A percentile compares a stretch with the other conserved stretches of the same genome.
These are phyloP conservation scores for Penicillium sp. DNA, from an alignment of 2,329 filamentous ascomycete genomes.

Conservation along the genomic window DNA sequence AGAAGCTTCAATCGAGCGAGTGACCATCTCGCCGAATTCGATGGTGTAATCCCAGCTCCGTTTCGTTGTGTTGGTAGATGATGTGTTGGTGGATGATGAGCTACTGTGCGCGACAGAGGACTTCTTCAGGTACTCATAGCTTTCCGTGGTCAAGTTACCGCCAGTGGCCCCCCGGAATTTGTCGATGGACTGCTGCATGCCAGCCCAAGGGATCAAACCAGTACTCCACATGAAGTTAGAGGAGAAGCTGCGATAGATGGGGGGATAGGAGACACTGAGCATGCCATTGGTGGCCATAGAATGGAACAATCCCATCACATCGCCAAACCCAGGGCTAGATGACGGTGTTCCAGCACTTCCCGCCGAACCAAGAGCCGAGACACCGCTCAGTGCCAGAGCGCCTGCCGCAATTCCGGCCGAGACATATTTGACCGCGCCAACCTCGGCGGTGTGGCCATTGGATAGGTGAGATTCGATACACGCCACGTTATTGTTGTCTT, in stretches of 20 bases:
- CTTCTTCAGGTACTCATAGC: conserved; percentile 70
- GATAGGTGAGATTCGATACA: conserved; percentile 78
- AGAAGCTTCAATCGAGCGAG: conserved; percentile 49
- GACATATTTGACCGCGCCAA: conserved; percentile 76
- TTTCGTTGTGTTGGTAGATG: conserved; percentile 51
- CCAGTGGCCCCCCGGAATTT: conserved; percentile 75
- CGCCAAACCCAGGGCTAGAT: conserved; percentile 77
- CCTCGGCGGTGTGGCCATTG: conserved; percentile 79
- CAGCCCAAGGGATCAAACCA: conserved; percentile 77
- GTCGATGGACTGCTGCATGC: conserved; percentile 79
- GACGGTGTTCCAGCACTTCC: conserved; percentile 61
- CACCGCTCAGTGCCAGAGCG: conserved; percentile 70
- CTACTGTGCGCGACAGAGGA: conserved; percentile 59
- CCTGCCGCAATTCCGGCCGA: conserved; percentile 83
- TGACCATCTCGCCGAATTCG: conserved; percentile 47
- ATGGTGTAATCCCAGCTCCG: conserved; percentile 53
- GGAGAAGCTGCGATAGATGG: conserved; percentile 82
- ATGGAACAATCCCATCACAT: conserved; percentile 88
- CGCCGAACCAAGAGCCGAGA: conserved; percentile 65
- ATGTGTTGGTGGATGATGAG: conserved; percentile 49
- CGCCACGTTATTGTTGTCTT: conserved; percentile 63
- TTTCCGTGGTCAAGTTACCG: conserved; percentile 80
- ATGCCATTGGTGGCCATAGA: conserved; percentile 94
- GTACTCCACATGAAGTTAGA: conserved; percentile 94
- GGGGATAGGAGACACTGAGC: conserved; percentile 84